Conservation (phyloP, 768 basidiomycete species). For the Tricholoma sp. region DNA sequence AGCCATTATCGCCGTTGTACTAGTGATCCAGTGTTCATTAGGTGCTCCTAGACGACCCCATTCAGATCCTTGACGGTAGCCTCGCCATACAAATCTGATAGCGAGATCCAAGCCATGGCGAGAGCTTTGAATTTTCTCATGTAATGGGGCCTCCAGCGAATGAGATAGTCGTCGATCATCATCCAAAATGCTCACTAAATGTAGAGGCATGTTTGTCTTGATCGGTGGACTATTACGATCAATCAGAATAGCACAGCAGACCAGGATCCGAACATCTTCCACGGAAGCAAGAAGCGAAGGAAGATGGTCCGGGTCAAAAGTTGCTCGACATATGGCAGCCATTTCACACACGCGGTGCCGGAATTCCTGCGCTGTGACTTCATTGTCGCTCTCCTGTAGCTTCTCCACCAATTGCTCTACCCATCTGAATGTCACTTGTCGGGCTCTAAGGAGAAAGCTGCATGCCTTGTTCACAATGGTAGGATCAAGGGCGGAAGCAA, state of each 20-base stretch:
- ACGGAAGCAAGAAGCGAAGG: slow-evolving; percentile 17
- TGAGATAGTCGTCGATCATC: slow-evolving; percentile 29
- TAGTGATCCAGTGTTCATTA: slow-evolving; percentile 19
- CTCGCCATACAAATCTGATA: slow-evolving; percentile 24
- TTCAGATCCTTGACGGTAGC: slow-evolving; percentile 16
- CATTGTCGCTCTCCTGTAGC: slow-evolving; percentile 13
- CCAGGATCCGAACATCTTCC: slow-evolving; percentile 21
- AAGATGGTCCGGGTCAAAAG: slow-evolving; percentile 30
- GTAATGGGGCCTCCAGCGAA: slow-evolving; percentile 18
- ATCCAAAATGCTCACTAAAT: slow-evolving; percentile 20
- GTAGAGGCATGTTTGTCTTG: background rate
- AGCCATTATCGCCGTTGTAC: slow-evolving; percentile 10
- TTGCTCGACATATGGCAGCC: slow-evolving; percentile 35
- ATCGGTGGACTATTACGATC: slow-evolving; percentile 23
- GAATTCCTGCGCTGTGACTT: slow-evolving; percentile 11
- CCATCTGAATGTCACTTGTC: slow-evolving; percentile 32
- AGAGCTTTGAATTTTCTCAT: slow-evolving; percentile 7
- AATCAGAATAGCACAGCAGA: slow-evolving; percentile 28
- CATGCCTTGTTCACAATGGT: slow-evolving; percentile 14
- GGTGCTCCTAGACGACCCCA: slow-evolving; percentile 9
- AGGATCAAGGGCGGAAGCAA: slow-evolving; percentile 18
- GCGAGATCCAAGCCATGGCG: slow-evolving; percentile 25
- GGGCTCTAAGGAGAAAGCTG: slow-evolving; percentile 25
- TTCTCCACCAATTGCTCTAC: slow-evolving; percentile 26
- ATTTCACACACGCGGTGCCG: slow-evolving; percentile 27